Percentiles rank a stretch among this genome's conserved stretches.
phyloP scores from a whole-genome alignment of 2,329 filamentous ascomycete genomes.

The Plectosphaerella cucumerina region DNA sequence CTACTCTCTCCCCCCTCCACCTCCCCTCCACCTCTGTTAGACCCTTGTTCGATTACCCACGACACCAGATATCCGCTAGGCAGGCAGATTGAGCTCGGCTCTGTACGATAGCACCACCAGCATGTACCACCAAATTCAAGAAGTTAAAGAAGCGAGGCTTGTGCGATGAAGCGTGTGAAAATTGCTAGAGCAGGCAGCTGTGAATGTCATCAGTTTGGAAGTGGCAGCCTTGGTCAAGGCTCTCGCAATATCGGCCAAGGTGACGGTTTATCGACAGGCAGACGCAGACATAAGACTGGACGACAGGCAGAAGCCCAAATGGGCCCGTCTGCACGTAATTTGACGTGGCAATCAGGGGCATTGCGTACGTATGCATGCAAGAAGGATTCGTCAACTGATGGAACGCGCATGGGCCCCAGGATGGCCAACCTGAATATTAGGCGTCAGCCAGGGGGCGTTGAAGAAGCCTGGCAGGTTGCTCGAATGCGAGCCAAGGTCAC shows the following conservation, averaged over 20 bases:
- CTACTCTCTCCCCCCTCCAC: constrained; percentile 29
- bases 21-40: constrained; percentile 15
- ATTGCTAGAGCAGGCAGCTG: too few relatives aligned
- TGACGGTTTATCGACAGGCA: neutral
- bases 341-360: neutral
- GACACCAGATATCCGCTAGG: constrained; percentile 9
- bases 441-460: too few relatives aligned
- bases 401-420: constrained; percentile 8
- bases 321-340: neutral
- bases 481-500: constrained; percentile 9
- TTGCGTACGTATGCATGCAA: neutral
- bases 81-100: constrained; percentile 10
- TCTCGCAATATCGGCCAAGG: too few relatives aligned
- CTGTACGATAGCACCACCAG: constrained; percentile 14
- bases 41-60: constrained; percentile 5
- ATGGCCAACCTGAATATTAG: neutral
- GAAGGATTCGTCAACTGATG: constrained; percentile 13
- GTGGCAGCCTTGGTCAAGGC: too few relatives aligned
- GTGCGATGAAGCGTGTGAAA: neutral
- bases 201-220: too few relatives aligned
- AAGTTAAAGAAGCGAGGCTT: neutral
- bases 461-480: too few relatives aligned
- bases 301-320: neutral
- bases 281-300: too few relatives aligned
- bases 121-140: constrained; percentile 11